These are phyloP conservation scores for Penicillium brevicompactum DNA, from an alignment of 2,329 filamentous ascomycete species.

Conservation along the genomic window DNA sequence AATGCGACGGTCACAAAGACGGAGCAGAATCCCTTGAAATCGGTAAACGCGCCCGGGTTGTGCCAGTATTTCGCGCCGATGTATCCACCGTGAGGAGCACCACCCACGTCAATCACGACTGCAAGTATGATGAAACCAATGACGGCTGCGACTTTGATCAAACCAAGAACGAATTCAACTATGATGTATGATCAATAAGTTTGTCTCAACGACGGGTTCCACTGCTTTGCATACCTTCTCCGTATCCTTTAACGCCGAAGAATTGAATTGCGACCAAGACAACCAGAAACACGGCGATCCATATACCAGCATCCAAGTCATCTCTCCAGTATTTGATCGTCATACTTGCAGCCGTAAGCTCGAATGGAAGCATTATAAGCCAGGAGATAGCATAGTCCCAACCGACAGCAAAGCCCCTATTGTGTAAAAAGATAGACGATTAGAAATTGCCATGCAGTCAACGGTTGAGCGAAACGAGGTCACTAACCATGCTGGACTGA, in stretches of 20 bases:
- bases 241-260: constrained; percentile 57
- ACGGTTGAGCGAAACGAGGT: background rate
- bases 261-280: constrained; percentile 55
- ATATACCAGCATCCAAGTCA: constrained; percentile 56
- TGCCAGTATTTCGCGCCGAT: constrained; percentile 30
- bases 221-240: constrained; percentile 17
- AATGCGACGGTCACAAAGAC: constrained; percentile 62
- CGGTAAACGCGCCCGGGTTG: constrained; percentile 48
- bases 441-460: too few relatives aligned
- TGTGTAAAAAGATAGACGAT: background rate
- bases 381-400: constrained; percentile 76
- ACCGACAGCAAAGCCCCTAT: constrained; percentile 49
- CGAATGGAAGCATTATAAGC: constrained; percentile 77
- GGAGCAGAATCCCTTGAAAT: constrained; percentile 56
- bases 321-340: constrained; percentile 57
- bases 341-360: constrained; percentile 64
- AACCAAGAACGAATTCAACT: constrained; percentile 60
- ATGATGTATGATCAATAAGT: background rate
- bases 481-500: constrained; percentile 59
- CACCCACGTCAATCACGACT: constrained; percentile 60
- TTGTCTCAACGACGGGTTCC: too few relatives aligned
- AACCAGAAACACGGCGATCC: constrained; percentile 60
- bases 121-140: constrained; percentile 74
- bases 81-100: constrained; percentile 49
- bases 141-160: constrained; percentile 61